Percentiles rank a stretch among this genome's conserved stretches.
Evolutionary conservation across 2,329 filamentous ascomycete genomes (phyloP).

Genomic region (Pseudopyrenochaeta lycopersici): DNA sequence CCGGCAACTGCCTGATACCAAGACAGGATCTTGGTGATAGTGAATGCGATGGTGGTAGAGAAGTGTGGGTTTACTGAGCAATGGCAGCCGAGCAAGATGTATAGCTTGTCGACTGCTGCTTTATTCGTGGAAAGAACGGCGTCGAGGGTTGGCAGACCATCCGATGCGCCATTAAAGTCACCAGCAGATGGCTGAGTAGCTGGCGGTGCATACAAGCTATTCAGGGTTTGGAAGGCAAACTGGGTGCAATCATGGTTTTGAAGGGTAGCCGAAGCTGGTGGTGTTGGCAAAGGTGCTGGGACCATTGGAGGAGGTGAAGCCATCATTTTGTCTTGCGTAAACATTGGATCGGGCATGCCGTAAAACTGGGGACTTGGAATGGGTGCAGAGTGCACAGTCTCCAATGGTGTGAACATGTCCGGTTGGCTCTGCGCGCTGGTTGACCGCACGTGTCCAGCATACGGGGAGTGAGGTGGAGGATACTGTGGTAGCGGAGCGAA

Average conservation of each 20-base stretch:
- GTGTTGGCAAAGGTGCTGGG: slow-evolving; percentile 40
- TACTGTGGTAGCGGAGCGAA: slow-evolving; percentile 39
- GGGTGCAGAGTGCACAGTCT: slow-evolving; percentile 32
- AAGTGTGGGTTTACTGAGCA: slow-evolving; percentile 49
- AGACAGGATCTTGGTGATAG: slow-evolving; percentile 46
- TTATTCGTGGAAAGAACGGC: slow-evolving; percentile 44
- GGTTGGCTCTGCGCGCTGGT: slow-evolving; percentile 44
- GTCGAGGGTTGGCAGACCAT: slow-evolving; percentile 41
- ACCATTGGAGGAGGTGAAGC: slow-evolving; percentile 35
- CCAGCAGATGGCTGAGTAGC: slow-evolving; percentile 31
- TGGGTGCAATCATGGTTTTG: slow-evolving; percentile 47
- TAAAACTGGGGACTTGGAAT: slow-evolving; percentile 35
- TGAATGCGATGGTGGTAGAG: slow-evolving; percentile 47
- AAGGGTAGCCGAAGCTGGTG: slow-evolving; percentile 29
- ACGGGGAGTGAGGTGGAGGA: slow-evolving; percentile 26
- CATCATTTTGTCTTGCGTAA: slow-evolving; percentile 32
- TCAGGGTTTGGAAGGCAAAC: slow-evolving; percentile 47
- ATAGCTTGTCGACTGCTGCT: slow-evolving; percentile 44
- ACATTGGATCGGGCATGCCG: slow-evolving; percentile 32
- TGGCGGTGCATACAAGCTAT: slow-evolving; percentile 43
- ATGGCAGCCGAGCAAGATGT: slow-evolving; percentile 42
- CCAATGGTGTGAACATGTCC: slow-evolving; percentile 39
- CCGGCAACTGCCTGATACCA: slow-evolving; percentile 48
- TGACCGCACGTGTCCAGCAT: slow-evolving; percentile 35
- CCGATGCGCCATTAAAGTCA: slow-evolving; percentile 35